These are phyloP conservation scores for Paspalum notatum DNA, from an alignment of 176 grass and related monocot species.

Conservation along the genomic window DNA sequence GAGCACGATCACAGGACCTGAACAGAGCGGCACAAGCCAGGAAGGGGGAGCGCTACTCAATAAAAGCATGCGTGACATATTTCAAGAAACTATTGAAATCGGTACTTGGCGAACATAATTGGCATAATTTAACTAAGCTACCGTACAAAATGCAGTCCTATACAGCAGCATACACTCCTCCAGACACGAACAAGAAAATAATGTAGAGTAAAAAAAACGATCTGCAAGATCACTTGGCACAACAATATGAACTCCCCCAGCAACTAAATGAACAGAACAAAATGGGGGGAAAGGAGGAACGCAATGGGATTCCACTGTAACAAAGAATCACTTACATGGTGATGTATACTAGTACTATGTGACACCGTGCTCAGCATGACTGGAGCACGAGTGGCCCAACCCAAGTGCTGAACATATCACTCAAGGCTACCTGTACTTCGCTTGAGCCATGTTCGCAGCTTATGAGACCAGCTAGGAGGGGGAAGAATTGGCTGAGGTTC, in stretches of 20 bases:
- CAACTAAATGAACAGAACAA: conserved; percentile 48
- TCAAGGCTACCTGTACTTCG: conserved; percentile 91
- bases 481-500: conserved; percentile 82
- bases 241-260: conserved; percentile 32
- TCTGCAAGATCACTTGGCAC: conserved; percentile 30
- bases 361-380: conserved; percentile 41
- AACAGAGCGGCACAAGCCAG: not conserved
- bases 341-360: conserved; percentile 46
- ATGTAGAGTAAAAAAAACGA: not conserved
- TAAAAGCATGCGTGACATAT: conserved; percentile 13
- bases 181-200: conserved; percentile 14
- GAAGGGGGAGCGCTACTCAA: not conserved
- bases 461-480: conserved; percentile 80
- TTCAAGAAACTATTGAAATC: not conserved
- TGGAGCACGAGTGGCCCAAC: conserved; percentile 86
- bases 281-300: conserved; percentile 26
- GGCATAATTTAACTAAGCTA: conserved; percentile 48
- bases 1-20: not conserved
- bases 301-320: conserved; percentile 22
- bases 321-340: conserved; percentile 49
- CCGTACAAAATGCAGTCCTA: conserved; percentile 43
- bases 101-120: conserved; percentile 24
- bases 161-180: conserved; percentile 50
- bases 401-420: conserved; percentile 80
- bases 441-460: conserved; percentile 97